A percentile compares a stretch with the other conserved stretches of the same genome.
Evolutionary conservation across 116 monocot species (phyloP).

Genomic region (Papilionanthe hybrid): DNA sequence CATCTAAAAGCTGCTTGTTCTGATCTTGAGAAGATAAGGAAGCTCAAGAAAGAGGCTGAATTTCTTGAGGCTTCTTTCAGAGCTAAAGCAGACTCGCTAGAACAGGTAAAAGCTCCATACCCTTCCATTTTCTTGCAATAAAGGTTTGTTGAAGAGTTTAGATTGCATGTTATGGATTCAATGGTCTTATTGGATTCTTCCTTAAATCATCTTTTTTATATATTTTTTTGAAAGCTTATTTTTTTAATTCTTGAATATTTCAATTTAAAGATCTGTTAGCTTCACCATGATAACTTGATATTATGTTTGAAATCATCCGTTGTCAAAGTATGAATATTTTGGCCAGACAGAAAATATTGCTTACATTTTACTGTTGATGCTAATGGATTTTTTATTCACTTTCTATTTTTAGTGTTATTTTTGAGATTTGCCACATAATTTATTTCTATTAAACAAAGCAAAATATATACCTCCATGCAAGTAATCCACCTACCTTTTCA

Average conservation of each 20-base stretch:
- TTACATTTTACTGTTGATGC: background rate
- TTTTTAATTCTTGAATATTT: background rate
- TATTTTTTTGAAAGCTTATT: conserved; percentile 5
- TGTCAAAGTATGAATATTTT: background rate
- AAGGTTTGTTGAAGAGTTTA: background rate
- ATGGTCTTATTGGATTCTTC: background rate
- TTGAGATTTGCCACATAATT: background rate
- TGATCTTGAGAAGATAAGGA: conserved; percentile 89
- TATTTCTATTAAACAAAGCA: background rate
- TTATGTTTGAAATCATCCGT: background rate
- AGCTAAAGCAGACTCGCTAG: conserved; percentile 73
- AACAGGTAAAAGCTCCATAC: conserved; percentile 32
- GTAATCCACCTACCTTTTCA: background rate
- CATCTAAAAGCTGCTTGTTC: conserved; percentile 92
- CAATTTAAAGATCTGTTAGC: background rate
- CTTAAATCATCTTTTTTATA: background rate
- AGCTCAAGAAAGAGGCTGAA: conserved; percentile 96
- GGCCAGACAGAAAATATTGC: background rate
- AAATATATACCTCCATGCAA: background rate
- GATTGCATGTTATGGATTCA: background rate
- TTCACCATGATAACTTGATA: background rate
- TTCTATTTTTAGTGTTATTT: background rate
- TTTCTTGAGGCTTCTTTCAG: conserved; percentile 97
- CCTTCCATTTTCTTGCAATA: background rate
- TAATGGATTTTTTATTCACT: background rate